These are phyloP conservation scores for Populus tomentosa DNA, from an alignment of 441 rosid genomes.

Conservation along the genomic window DNA sequence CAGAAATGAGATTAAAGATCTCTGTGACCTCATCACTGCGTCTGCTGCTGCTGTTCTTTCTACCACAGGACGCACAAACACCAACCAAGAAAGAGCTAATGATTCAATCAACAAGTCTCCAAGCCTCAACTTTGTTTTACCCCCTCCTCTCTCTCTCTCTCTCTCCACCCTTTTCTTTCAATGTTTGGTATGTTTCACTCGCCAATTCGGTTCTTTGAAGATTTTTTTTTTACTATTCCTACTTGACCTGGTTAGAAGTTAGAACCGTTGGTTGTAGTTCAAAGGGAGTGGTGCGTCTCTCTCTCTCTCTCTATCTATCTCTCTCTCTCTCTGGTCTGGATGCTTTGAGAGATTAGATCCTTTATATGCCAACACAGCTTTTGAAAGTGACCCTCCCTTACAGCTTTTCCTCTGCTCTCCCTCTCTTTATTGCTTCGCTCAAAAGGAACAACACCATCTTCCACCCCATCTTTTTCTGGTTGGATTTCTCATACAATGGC, in stretches of 20 bases:
- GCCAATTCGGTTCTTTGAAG: background rate
- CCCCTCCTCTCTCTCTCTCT: background rate
- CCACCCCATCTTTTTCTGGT: constrained; percentile 25
- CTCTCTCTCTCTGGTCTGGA: constrained; percentile 1
- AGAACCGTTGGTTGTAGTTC: constrained; percentile 18
- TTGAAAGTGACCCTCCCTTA: constrained; percentile 37
- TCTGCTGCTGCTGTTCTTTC: constrained; percentile 25
- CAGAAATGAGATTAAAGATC: constrained; percentile 45
- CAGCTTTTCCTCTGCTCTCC: constrained; percentile 20
- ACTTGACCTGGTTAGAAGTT: constrained; percentile 3
- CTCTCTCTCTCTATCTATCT: too few species aligned
- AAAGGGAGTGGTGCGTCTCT: background rate
- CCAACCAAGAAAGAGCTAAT: background rate
- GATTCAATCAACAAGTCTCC: background rate
- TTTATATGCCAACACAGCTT: constrained; percentile 27
- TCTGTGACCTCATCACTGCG: constrained; percentile 35
- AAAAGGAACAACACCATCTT: constrained; percentile 35
- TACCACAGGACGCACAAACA: constrained; percentile 12
- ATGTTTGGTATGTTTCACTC: background rate
- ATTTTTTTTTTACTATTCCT: constrained; percentile 1
- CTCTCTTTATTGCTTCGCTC: constrained; percentile 35
- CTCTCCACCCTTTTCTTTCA: background rate
- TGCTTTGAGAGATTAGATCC: constrained; percentile 24
- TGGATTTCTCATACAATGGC: constrained; percentile 31
- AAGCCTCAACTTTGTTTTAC: background rate